Evolutionary conservation across 2,329 filamentous ascomycete genomes (phyloP), one percentile per base, ranked within the genome.

Genomic region (Penicillium brevicompactum): DNA sequence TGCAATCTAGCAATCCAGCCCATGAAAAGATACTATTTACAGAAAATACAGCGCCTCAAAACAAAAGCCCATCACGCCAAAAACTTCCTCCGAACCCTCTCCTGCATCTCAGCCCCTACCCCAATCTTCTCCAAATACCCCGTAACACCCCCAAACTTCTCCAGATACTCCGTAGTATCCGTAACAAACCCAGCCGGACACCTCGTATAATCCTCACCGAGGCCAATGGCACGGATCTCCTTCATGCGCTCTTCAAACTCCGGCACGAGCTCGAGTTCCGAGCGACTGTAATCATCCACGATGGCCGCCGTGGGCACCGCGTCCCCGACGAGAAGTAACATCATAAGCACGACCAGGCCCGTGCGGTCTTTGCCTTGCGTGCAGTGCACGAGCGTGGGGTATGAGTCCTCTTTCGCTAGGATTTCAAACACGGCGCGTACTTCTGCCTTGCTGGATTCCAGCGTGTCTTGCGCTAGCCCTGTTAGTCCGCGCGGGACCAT

Each of bases 281-380:
- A 91, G 22, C 87, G 79, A 56, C 82, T 72, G 70, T 96, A 96
- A 73, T 96, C 92, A 59, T 86, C 68, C 51, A 84, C 78, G 41
- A 95, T 86, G 2, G 85, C 87, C 0, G 80, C 69, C 1, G 78
- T 55, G 0, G 85, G 83, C 1, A 89, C 70, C 14, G 66, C 73
- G 7, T 73, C 75, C 3, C 61, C 61, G 2, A 89, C 78, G 10
- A 89, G 75, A 65, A 93, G 79, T 18, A 95, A 75, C 0, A 88
- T 73, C 4, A 96, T 76, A 40, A 88, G 77, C 5, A 91, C 78
- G 10, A 90, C 78, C 11, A 96, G 76, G 0, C 92, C 92, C 1
- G 86, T 92, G 2, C 92, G 84, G 68, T 96, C 92, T 70, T 96
- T 96, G 55, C 92, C 92, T 67, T 95, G 91, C 0, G 91, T 94